Evolutionary conservation across 2,329 filamentous ascomycete species (phyloP), one percentile per base, ranked within the genome.

Genomic region (Zarea fungicola): DNA sequence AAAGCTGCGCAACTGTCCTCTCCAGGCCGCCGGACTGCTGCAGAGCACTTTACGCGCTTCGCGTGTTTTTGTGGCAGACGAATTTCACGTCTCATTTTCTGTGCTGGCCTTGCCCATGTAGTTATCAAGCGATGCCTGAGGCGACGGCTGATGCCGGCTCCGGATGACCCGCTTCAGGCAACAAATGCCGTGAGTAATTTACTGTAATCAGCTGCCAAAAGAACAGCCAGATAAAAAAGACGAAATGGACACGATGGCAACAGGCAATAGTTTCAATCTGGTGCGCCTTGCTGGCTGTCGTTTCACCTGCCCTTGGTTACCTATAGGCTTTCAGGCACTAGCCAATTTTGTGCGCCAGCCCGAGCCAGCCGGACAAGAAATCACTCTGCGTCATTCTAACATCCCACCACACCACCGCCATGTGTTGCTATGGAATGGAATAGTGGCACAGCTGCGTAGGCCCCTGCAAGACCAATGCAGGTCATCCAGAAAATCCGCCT

Each of bases 1-100:
- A 39, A 29, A 39, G 26, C 21, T 48, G 45, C 45, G 28, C 37
- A 31, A 21, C 41, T 42, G 45, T 41, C 45, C 14, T 13, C 11
- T 16, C 28, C 10, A 16, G 36, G 31, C 28, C n/a, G 45, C 45
- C 45, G 28, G 28, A 48, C 21, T 32, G 5, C 26, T 16, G 16
- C 25, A 22, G 19, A 35, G n/a, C 19, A 35, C 8, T 35, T 18
- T 18, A n/a, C 14, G 13, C 6, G 11, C n/a, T n/a, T n/a, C n/a
- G 29, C 29, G 29, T 32, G 36, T 5, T 22, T 40, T 26, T n/a
- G n/a, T n/a, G n/a, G n/a, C n/a, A n/a, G n/a, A n/a, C n/a, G n/a
- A n/a, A n/a, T n/a, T n/a, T n/a, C n/a, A n/a, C n/a, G n/a, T n/a
- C n/a, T n/a, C n/a, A n/a, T n/a, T n/a, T n/a, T n/a, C n/a, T n/a